Percentiles rank a stretch among this genome's conserved stretches.
Evolutionary conservation across 192 early-diverging fungal species (phyloP).

Genomic region (Obelidium mucronatum): DNA sequence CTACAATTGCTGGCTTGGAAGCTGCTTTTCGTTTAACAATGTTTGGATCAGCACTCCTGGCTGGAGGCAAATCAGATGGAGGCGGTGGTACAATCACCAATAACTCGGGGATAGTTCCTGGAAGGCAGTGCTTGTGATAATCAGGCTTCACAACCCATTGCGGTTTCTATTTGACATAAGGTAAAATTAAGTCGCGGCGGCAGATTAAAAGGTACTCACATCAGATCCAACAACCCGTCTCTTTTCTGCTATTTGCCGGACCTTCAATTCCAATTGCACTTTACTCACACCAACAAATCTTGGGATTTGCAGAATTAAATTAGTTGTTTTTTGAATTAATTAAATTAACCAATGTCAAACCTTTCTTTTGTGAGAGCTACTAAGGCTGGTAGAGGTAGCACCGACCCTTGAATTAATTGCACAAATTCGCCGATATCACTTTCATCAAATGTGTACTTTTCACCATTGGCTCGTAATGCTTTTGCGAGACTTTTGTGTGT

Average conservation of each 20-base stretch:
- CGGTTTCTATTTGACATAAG: neutral
- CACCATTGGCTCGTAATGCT: slow-evolving; percentile 18
- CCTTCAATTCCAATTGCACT: slow-evolving; percentile 28
- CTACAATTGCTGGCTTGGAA: slow-evolving; percentile 1
- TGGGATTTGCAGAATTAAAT: no score
- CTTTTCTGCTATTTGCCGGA: slow-evolving; percentile 28
- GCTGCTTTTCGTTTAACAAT: slow-evolving; percentile 8
- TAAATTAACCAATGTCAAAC: no score
- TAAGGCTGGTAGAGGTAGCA: neutral
- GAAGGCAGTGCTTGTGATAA: neutral
- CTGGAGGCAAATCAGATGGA: no score
- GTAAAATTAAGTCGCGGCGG: neutral
- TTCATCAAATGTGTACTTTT: slow-evolving; percentile 26
- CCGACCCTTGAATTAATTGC: neutral
- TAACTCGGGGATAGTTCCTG: neutral
- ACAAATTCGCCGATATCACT: neutral
- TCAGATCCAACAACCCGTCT: slow-evolving; percentile 7
- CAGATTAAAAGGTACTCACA: neutral
- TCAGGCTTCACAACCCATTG: slow-evolving; percentile 8
- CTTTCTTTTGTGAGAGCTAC: slow-evolving; percentile 24
- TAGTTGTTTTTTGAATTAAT: no score
- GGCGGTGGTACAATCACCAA: no score
- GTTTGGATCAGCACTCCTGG: neutral
- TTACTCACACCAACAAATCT: slow-evolving; percentile 24
- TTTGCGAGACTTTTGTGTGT: slow-evolving; percentile 8